Conservation (phyloP, 768 basidiomycete genomes). For the Cystofilobasidium capitatum region DNA sequence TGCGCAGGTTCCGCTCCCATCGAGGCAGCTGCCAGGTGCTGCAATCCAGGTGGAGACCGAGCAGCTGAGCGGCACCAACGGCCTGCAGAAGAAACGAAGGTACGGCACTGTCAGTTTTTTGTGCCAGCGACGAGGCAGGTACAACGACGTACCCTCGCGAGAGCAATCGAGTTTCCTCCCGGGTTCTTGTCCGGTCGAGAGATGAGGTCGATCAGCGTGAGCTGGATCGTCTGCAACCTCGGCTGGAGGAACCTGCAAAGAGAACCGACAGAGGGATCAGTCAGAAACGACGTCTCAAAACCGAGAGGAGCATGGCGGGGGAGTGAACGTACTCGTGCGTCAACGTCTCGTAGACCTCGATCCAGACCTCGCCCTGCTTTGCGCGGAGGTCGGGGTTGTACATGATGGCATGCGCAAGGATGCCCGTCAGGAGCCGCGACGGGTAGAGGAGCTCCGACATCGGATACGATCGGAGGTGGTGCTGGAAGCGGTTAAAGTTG, state of each 20-base stretch:
- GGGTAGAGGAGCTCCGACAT: conserved; percentile 13
- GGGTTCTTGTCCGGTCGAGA: conserved; percentile 26
- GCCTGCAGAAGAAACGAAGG: neutral
- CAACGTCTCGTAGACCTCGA: conserved; percentile 22
- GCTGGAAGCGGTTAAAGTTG: conserved; percentile 15
- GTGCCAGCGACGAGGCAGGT: neutral
- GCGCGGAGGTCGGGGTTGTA: conserved; percentile 4
- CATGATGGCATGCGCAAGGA: conserved; percentile 18
- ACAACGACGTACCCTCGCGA: conserved; percentile 6
- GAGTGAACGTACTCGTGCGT: conserved; percentile 9
- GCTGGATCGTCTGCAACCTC: conserved; percentile 26
- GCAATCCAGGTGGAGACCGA: conserved; percentile 29
- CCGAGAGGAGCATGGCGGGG: neutral
- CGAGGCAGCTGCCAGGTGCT: conserved; percentile 22
- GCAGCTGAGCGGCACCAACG: conserved; percentile 26
- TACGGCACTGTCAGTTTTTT: neutral
- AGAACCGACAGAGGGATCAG: neutral
- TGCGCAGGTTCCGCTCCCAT: conserved; percentile 21
- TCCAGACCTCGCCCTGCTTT: conserved; percentile 6
- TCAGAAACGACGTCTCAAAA: neutral
- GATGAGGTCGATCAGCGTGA: conserved; percentile 22
- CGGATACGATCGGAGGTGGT: conserved; percentile 10
- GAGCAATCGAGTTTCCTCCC: conserved; percentile 24
- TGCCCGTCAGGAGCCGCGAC: conserved; percentile 9
- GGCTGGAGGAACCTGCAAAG: conserved; percentile 18